Evolutionary conservation across 805 yeast species (phyloP).

Genomic region (Sungouiella thailandica): DNA sequence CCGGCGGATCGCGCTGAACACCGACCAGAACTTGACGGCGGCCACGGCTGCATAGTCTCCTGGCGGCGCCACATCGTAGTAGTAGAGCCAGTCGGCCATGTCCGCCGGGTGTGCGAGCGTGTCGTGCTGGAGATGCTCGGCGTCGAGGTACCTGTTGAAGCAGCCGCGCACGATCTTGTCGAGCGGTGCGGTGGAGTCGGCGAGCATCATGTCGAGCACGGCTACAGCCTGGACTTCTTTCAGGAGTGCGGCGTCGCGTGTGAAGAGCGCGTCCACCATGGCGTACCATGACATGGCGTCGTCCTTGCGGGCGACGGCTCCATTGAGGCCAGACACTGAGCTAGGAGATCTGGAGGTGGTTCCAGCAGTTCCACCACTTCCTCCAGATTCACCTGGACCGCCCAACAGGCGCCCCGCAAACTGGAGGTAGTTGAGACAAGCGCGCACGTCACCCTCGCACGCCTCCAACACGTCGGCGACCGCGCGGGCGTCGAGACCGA

Average conservation of each 20-base stretch:
- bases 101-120: slow-evolving; percentile 52
- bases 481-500: slow-evolving; percentile 43
- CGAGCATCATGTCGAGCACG: slow-evolving; percentile 42
- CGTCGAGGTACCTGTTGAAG: slow-evolving; percentile 58
- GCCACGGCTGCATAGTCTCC: slow-evolving; percentile 49
- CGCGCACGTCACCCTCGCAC: slow-evolving; percentile 80
- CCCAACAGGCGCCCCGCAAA: slow-evolving; percentile 38
- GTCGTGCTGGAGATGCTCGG: slow-evolving; percentile 59
- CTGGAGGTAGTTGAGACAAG: slow-evolving; percentile 79
- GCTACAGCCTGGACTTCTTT: slow-evolving; percentile 45
- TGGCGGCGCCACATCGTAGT: slow-evolving; percentile 49
- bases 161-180: slow-evolving; percentile 72
- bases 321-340: slow-evolving; percentile 1
- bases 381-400: too few species aligned
- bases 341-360: too few species aligned
- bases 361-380: too few species aligned
- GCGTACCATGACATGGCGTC: slow-evolving; percentile 60
- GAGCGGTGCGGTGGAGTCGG: slow-evolving; percentile 40
- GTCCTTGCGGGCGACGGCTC: slow-evolving; percentile 45
- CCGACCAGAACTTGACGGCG: slow-evolving; percentile 56
- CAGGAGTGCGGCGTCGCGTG: slow-evolving; percentile 40
- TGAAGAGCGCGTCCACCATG: slow-evolving; percentile 58
- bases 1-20: slow-evolving; percentile 58
- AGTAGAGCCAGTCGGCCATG: slow-evolving; percentile 72
- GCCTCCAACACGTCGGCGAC: slow-evolving; percentile 63